Percentiles rank a stretch among this genome's conserved stretches.
phyloP scores from a whole-genome alignment of 2,329 filamentous ascomycete species.

The Colletotrichum viniferum region DNA sequence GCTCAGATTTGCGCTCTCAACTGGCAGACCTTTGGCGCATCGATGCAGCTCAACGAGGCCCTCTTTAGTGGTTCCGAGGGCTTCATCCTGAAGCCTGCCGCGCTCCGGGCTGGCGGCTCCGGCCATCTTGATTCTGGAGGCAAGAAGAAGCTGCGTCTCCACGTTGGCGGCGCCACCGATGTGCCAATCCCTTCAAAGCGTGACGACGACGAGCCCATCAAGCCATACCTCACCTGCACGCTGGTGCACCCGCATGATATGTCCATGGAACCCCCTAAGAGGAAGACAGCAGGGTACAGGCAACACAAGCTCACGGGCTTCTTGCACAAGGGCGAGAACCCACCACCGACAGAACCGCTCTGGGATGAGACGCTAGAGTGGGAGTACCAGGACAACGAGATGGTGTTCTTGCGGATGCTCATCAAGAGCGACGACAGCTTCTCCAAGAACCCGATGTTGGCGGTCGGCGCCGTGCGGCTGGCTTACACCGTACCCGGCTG shows the following conservation, averaged over 20 bases:
- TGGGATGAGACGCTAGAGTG: conserved; percentile 72
- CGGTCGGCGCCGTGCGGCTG: conserved; percentile 64
- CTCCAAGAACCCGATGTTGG: conserved; percentile 65
- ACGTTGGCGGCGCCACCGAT: conserved; percentile 66
- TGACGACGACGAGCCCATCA: conserved; percentile 54
- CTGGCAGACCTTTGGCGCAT: conserved; percentile 70
- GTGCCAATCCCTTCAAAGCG: conserved; percentile 58
- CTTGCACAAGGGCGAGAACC: conserved; percentile 62
- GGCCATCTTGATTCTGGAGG: conserved; percentile 47
- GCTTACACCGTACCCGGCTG: conserved; percentile 61
- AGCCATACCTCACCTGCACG: conserved; percentile 69
- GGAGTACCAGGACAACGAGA: conserved; percentile 71
- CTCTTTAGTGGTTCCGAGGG: conserved; percentile 69
- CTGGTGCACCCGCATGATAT: conserved; percentile 62
- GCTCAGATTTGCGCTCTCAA: conserved; percentile 74
- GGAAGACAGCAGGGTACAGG: conserved; percentile 65
- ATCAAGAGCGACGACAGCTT: conserved; percentile 72
- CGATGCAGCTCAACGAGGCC: conserved; percentile 72
- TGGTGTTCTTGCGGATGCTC: conserved; percentile 67
- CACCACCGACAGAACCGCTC: conserved; percentile 62
- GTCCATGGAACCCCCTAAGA: conserved; percentile 56
- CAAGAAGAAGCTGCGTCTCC: conserved; percentile 57
- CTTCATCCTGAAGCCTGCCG: conserved; percentile 68
- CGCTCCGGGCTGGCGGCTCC: conserved; percentile 59
- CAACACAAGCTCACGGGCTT: conserved; percentile 61